phyloP scores from a whole-genome alignment of 2,329 filamentous ascomycete species.

The Lasiodiplodia citricola region DNA sequence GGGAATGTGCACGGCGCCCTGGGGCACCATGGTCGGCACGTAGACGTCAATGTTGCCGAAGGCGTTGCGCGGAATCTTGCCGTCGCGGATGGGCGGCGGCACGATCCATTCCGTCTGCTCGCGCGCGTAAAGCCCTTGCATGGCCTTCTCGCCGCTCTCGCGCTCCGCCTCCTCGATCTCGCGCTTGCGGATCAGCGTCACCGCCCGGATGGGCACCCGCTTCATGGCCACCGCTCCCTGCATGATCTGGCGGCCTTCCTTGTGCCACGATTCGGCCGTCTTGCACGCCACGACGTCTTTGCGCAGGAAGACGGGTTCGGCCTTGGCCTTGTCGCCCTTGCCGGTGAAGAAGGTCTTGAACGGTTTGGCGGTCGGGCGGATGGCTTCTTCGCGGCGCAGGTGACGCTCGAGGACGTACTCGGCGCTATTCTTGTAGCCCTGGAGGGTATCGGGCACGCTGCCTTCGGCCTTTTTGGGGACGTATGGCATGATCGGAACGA shows the following conservation, averaged over 20 bases:
- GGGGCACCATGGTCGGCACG: constrained; percentile 88
- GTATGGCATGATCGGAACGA: constrained; percentile 71
- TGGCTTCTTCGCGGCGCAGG: constrained; percentile 87
- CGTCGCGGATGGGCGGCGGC: constrained; percentile 81
- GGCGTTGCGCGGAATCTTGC: constrained; percentile 88
- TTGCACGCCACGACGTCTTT: constrained; percentile 84
- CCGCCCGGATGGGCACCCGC: constrained; percentile 85
- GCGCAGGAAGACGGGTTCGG: constrained; percentile 81
- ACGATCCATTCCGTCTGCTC: constrained; percentile 97
- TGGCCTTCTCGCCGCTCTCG: constrained; percentile 78
- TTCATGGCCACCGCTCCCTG: constrained; percentile 78
- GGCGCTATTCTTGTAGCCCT: constrained; percentile 84
- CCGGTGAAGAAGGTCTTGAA: constrained; percentile 76
- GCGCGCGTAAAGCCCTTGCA: constrained; percentile 82
- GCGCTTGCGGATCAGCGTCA: constrained; percentile 83
- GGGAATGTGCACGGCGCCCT: constrained; percentile 82
- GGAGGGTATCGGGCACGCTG: constrained; percentile 72
- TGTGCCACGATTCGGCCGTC: constrained; percentile 96
- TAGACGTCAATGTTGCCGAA: constrained; percentile 98
- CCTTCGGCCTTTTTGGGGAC: constrained; percentile 69
- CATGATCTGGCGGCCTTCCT: constrained; percentile 82
- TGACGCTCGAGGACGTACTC: constrained; percentile 88
- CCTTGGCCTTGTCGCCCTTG: constrained; percentile 74
- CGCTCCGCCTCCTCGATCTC: constrained; percentile 87
- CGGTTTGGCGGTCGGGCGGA: constrained; percentile 70